Conservation (phyloP, 805 yeast species). For the Pichia californica region DNA sequence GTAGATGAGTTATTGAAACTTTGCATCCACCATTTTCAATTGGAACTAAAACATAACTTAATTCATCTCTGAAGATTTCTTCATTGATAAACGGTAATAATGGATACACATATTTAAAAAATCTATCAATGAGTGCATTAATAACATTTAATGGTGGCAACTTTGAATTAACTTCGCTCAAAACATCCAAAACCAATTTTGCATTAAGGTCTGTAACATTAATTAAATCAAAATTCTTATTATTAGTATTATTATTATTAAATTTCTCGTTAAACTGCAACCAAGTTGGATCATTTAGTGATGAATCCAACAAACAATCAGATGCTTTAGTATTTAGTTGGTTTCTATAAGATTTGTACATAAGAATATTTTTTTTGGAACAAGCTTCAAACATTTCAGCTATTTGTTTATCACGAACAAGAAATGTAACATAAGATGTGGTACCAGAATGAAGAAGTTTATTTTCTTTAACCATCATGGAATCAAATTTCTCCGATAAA, state of each 20-base stretch:
- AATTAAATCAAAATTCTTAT: conserved; percentile 11
- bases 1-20: conserved; percentile 20
- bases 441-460: conserved; percentile 39
- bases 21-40: conserved; percentile 19
- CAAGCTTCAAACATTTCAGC: conserved; percentile 27
- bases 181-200: conserved; percentile 8
- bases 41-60: conserved; percentile 26
- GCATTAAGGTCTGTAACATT: conserved; percentile 7
- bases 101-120: conserved; percentile 39
- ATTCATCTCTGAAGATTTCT: conserved; percentile 34
- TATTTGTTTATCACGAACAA: conserved; percentile 33
- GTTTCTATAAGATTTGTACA: conserved; percentile 20
- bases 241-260: too few species aligned
- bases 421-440: conserved; percentile 35
- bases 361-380: conserved; percentile 23
- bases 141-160: conserved; percentile 39
- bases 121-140: conserved; percentile 38
- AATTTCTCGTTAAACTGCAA: too few species aligned
- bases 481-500: conserved; percentile 35
- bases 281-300: conserved; percentile 67
- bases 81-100: conserved; percentile 48
- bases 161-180: conserved; percentile 27
- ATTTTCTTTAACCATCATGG: conserved; percentile 37
- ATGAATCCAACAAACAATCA: conserved; percentile 20
- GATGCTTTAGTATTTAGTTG: conserved; percentile 17